Percentiles rank a stretch among this genome's conserved stretches.
These are phyloP conservation scores for Ambrosia hybrid DNA, from an alignment of 140 eudicot species.

Conservation along the genomic window DNA sequence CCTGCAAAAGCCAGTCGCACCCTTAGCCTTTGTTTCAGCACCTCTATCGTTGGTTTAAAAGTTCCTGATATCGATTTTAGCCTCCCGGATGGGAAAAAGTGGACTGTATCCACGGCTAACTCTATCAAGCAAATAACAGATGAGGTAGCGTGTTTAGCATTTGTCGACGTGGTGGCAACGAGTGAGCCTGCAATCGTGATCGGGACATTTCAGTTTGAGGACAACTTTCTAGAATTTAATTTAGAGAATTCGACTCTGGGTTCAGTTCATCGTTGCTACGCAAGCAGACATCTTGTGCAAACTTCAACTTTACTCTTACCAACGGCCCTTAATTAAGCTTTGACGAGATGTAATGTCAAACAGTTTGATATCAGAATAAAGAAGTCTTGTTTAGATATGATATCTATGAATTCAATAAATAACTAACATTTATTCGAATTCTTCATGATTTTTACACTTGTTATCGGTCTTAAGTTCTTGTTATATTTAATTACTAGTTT, in stretches of 20 bases:
- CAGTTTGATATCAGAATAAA: too few relatives aligned
- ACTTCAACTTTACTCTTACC: background rate
- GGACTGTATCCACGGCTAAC: slow-evolving; percentile 12
- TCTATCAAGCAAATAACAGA: slow-evolving; percentile 4
- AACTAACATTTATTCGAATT: background rate
- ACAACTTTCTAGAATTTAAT: too few relatives aligned
- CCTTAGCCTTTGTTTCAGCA: background rate
- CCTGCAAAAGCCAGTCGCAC: too few relatives aligned
- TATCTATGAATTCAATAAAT: background rate
- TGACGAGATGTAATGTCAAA: too few relatives aligned
- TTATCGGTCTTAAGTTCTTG: background rate
- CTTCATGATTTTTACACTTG: background rate
- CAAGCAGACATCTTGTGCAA: background rate
- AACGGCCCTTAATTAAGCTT: too few relatives aligned
- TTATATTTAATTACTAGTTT: background rate
- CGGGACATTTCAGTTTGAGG: too few relatives aligned
- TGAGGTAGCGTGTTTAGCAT: background rate
- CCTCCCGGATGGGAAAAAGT: background rate
- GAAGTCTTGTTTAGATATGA: background rate
- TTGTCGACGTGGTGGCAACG: background rate
- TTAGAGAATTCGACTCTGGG: too few relatives aligned
- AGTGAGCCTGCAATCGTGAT: too few relatives aligned
- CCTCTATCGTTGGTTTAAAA: background rate
- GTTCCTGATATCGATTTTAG: slow-evolving; percentile 4
- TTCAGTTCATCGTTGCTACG: too few relatives aligned